A percentile compares a stretch with the other conserved stretches of the same genome.
Evolutionary conservation across 2,329 filamentous ascomycete genomes (phyloP).

Genomic region (Aureobasidium sp.): DNA sequence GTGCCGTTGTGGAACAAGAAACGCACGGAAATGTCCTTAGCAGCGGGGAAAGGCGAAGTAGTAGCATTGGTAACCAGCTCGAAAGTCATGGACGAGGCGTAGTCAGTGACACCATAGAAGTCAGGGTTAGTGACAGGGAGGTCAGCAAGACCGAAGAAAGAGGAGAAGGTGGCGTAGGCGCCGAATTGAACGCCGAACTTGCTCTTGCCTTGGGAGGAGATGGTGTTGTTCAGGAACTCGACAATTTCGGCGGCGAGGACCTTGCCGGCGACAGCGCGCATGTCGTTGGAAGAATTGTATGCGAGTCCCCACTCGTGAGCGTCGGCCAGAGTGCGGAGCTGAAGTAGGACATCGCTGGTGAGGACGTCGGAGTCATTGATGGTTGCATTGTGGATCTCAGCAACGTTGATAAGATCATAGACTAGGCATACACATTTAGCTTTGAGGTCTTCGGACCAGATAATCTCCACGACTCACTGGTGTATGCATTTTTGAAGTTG

Average conservation of each 20-base stretch:
- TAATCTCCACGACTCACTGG: constrained; percentile 43
- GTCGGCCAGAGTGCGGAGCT: constrained; percentile 68
- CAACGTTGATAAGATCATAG: constrained; percentile 58
- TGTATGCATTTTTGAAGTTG: constrained; percentile 57
- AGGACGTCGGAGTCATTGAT: constrained; percentile 54
- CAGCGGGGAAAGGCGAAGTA: constrained; percentile 25
- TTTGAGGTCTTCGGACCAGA: not conserved
- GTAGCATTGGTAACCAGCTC: constrained; percentile 58
- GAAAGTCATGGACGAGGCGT: constrained; percentile 74
- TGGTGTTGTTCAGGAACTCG: constrained; percentile 38
- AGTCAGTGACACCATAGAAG: constrained; percentile 75
- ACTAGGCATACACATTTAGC: constrained; percentile 30
- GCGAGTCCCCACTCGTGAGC: constrained; percentile 75
- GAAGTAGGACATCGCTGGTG: constrained; percentile 50
- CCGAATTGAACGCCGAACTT: constrained; percentile 53
- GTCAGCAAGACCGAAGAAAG: constrained; percentile 55
- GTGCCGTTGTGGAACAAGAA: constrained; percentile 60
- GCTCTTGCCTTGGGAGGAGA: constrained; percentile 31
- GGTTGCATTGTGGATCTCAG: constrained; percentile 54
- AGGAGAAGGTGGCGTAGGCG: constrained; percentile 54
- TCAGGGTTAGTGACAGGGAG: constrained; percentile 45
- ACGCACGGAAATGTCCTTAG: constrained; percentile 49
- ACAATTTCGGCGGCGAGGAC: constrained; percentile 43
- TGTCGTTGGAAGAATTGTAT: constrained; percentile 57
- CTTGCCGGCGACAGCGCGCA: constrained; percentile 42